phyloP scores from a whole-genome alignment of 495 filamentous ascomycete genomes.

The Penicillium angulare region DNA sequence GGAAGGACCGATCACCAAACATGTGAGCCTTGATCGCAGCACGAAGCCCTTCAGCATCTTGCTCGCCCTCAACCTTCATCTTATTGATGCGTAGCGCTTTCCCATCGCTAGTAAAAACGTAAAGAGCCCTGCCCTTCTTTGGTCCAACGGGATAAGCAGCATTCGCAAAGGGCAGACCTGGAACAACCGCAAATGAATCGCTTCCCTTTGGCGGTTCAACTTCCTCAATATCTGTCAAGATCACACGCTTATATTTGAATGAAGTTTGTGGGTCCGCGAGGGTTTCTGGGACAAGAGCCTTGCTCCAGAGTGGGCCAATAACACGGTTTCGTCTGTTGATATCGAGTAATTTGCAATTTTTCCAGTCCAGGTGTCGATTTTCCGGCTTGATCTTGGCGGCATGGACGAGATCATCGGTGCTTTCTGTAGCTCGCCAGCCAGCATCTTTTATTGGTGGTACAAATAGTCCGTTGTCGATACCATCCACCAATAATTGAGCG shows the following conservation, averaged over 20 bases:
- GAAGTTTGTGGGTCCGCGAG: constrained; percentile 8
- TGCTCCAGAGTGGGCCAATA: constrained; percentile 56
- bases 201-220: constrained; percentile 29
- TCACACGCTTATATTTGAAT: constrained; percentile 38
- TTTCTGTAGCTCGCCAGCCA: constrained; percentile 31
- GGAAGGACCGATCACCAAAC: constrained; percentile 34
- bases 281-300: constrained; percentile 27
- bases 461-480: constrained; percentile 58
- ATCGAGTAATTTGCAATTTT: constrained; percentile 43
- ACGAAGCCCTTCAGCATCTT: constrained; percentile 33
- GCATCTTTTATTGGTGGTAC: constrained; percentile 55
- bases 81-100: constrained; percentile 37
- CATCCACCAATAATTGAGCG: constrained; percentile 60
- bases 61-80: constrained; percentile 47
- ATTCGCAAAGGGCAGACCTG: constrained; percentile 41
- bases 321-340: constrained; percentile 50
- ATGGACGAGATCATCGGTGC: constrained; percentile 27
- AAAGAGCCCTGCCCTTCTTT: constrained; percentile 31
- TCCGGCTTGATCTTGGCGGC: constrained; percentile 54
- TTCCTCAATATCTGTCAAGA: constrained; percentile 40
- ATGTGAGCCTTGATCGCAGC: constrained; percentile 45
- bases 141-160: constrained; percentile 24
- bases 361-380: constrained; percentile 55
- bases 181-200: constrained; percentile 27
- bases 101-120: constrained; percentile 38